Evolutionary conservation across 345 rosid genomes (phyloP), one percentile per base, ranked within the genome.

Genomic region (Mercurialis annua): DNA sequence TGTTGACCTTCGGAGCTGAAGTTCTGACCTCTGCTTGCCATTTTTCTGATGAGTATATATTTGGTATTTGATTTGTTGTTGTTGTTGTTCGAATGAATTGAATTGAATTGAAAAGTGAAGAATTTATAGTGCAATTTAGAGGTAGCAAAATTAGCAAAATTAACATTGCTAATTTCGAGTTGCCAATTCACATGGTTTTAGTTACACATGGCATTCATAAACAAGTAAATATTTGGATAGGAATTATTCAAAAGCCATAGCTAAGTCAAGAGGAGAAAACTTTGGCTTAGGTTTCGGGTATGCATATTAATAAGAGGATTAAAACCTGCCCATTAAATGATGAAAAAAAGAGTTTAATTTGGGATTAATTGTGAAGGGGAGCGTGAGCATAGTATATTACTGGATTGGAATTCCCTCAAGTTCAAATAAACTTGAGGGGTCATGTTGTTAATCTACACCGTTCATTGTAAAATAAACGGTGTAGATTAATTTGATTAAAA

Each of bases 11-110:
- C 23, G 46, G 10, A n/a, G 20, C 44, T 30, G 36, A 49, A 36
- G 30, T 30, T 48, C 10, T 60, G 59, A 44, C 26, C 62, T 18
- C 15, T 50, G 55, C 21, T 44, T 68, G 65, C 77, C 72, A 61
- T 67, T 46, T 68, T 59, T 10, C 18, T 48, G 10, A 3, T 3
- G 12, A 7, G 8, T 7, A 40, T 3, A 2, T 40, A 14, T 7
- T 40, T 34, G 40, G 40, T 34, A 34, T 34, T 3, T 9, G 4
- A 9, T 34, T 34, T 34, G 5, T 10, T 34, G 2, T 10, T 55
- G n/a, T 30, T 57, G 40, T 46, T 30, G 15, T 1, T 23, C 10
- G 46, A 17, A 14, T 36, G 48, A 52, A 33, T 47, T 40, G 15
- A 34, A 15, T 64, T n/a, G 1, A 18, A 26, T 7, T 34, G 47